Base-by-base conservation (phyloP, 805 yeast species). In the Barnettozyma salicaria region DNA sequence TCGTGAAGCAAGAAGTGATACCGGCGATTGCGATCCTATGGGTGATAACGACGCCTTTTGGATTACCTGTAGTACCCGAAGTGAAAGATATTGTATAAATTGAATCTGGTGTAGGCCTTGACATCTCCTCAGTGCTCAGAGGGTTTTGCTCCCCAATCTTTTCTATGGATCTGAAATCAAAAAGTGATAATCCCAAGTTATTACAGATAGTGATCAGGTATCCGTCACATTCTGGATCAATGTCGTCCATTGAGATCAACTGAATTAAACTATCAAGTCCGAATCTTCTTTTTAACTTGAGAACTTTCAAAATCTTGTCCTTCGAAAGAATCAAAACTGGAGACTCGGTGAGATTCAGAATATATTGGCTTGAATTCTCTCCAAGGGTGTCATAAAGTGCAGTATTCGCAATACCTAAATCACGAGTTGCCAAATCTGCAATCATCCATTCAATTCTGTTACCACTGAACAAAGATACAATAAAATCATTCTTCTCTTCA, bases 11-110 rank as follows among this genome's bases (percentile, higher is more conserved):
- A 19, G 48, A 49, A 4, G 48, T 38, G 14, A 76, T 64, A 4
- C 61, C 60, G 4, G 76, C 64, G 17, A 65, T 57, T 7, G 69
- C 65, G 49, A 62, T 67, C 4, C 49, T 47, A 27, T 77, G 80
- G 7, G 73, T 56, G 16, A 67, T 47, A 17, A 70, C 67, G 12
- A 72, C 82, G 20, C 83, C 83, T 53, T 77, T 76, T 25, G 83
- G 83, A 21, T 68, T 57, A 3, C 81, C 80, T 4, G 81, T 74
- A 3, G 83, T 77, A n/a, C 83, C 83, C 0, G 80, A 74, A 5
- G 83, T 77, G 52, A 76, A 76, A 16, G 75, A 72, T 32, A 77
- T 69, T n/a, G 81, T 72, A 44, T 68, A 66, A 4, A 63, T 44
- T 23, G 64, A 63, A 6, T 65, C 61, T 1, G 72, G 68, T 1